Evolutionary conservation across 805 yeast species (phyloP), one percentile per base, ranked within the genome.

Genomic region (Starmerella stigmatis): DNA sequence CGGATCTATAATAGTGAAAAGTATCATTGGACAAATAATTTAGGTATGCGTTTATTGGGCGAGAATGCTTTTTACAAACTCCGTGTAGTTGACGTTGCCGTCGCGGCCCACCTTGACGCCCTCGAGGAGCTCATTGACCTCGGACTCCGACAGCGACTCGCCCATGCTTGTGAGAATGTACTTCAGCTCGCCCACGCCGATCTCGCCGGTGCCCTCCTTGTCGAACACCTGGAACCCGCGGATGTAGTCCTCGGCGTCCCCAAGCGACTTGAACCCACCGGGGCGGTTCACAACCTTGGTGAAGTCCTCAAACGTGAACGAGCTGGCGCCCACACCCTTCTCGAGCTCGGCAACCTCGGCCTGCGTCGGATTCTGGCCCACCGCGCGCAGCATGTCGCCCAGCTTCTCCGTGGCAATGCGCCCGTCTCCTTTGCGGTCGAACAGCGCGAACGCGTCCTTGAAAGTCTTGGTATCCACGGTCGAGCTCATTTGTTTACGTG

Each of bases 211-310:
- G 53, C 81, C 77, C 54, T 86, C 94, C 69, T 89, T 92, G 69
- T 92, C 99, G 57, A 92, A 92, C 5, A 92, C 96, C 69, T 92
- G 97, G 76, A 92, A 92, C 0, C 89, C 92, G 61, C 89, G 84
- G 60, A 92, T 77, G 65, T 89, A 92, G 64, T 92, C 98, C 65
- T 79, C 85, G 33, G 94, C 86, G 58, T 82, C 83, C 12, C 95
- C 95, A 48, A 84, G 74, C 32, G 86, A 78, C 65, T 81, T 81
- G 74, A 83, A 85, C 17, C 56, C 56, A 57, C 82, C 86, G 34
- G 92, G 94, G 66, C 94, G 78, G 64, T 79, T 79, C 55, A 84
- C 78, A 57, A 85, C 73, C 62, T 75, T 74, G 48, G 79, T 76
- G 65, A 82, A 86, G 13, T 85, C 76, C 48, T 79, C 88, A 54